These are phyloP conservation scores for Plasmodium vivax DNA, from an alignment of 169 alveolate species.

Conservation along the genomic window DNA sequence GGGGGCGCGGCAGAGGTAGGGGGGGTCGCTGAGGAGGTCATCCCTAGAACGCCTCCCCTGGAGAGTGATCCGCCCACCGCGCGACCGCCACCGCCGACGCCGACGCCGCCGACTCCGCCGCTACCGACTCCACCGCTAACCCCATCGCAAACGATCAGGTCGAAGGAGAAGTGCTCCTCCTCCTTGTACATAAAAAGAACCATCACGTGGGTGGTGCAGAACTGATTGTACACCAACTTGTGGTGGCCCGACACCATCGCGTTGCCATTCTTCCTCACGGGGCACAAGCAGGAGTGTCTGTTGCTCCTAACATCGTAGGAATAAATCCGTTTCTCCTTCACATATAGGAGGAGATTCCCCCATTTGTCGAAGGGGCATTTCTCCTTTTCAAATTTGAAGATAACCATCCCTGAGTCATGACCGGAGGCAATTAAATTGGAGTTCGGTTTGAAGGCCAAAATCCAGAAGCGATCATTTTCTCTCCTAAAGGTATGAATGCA, in stretches of 20 bases:
- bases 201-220: slow-evolving; percentile 50
- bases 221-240: slow-evolving; percentile 31
- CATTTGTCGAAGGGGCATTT: slow-evolving; percentile 83
- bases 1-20: neutral
- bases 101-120: neutral
- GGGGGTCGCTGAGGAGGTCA: neutral
- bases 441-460: slow-evolving; percentile 88
- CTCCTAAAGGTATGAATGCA: slow-evolving; percentile 89
- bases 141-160: slow-evolving; percentile 41
- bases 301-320: slow-evolving; percentile 80
- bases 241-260: slow-evolving; percentile 73
- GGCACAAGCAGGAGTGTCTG: neutral
- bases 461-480: slow-evolving; percentile 97
- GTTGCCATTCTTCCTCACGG: slow-evolving; percentile 57
- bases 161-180: slow-evolving; percentile 39
- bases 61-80: neutral
- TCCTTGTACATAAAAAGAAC: slow-evolving; percentile 60
- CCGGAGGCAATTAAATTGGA: slow-evolving; percentile 95
- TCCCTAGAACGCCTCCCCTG: neutral
- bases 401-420: slow-evolving; percentile 93
- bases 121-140: neutral
- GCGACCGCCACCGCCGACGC: too few species aligned
- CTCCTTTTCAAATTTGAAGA: slow-evolving; percentile 90
- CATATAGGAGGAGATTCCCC: slow-evolving; percentile 81
- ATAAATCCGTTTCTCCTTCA: slow-evolving; percentile 84